Conservation (phyloP, 352 stramenopile species). For the Elongisporangium prolatum region DNA sequence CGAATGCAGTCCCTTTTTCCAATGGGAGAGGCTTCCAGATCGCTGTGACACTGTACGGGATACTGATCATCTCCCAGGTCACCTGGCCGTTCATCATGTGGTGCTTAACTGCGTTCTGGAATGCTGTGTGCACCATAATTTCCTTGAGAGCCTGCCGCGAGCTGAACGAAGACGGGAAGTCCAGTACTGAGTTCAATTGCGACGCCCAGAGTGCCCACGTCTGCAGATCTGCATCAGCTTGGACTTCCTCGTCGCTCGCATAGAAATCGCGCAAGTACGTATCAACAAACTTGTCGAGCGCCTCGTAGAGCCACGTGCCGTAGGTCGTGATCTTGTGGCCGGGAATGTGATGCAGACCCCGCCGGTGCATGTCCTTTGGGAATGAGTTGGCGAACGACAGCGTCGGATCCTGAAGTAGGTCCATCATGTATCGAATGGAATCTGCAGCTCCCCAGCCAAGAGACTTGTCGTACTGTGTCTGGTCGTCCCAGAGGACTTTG, state of each 20-base stretch:
- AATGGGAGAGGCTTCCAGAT: conserved; percentile 35
- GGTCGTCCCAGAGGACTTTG: conserved; percentile 33
- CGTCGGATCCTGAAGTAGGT: background rate
- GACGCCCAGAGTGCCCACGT: conserved; percentile 12
- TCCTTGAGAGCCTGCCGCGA: background rate
- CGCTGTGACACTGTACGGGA: conserved; percentile 33
- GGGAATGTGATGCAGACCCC: conserved; percentile 24
- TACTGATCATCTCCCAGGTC: conserved; percentile 33
- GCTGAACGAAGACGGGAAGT: conserved; percentile 9
- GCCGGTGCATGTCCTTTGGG: conserved; percentile 12
- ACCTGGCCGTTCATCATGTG: conserved; percentile 51
- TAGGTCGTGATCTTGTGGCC: conserved; percentile 31
- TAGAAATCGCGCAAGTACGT: conserved; percentile 27
- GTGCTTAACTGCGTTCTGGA: conserved; percentile 34
- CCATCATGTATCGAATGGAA: conserved; percentile 18
- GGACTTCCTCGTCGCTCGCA: conserved; percentile 16
- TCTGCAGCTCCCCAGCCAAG: conserved; percentile 37
- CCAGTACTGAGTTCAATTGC: conserved; percentile 4
- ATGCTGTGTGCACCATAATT: conserved; percentile 27
- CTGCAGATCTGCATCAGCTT: conserved; percentile 30
- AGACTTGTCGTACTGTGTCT: conserved; percentile 32
- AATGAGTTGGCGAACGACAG: conserved; percentile 19
- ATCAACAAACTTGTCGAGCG: conserved; percentile 20
- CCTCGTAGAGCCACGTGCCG: conserved; percentile 20
- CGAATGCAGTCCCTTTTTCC: conserved; percentile 18